Percentiles rank a stretch among this genome's conserved stretches.
These are phyloP conservation scores for Yamadazyma conglobata DNA, from an alignment of 1,139 yeast genomes.

Conservation along the genomic window DNA sequence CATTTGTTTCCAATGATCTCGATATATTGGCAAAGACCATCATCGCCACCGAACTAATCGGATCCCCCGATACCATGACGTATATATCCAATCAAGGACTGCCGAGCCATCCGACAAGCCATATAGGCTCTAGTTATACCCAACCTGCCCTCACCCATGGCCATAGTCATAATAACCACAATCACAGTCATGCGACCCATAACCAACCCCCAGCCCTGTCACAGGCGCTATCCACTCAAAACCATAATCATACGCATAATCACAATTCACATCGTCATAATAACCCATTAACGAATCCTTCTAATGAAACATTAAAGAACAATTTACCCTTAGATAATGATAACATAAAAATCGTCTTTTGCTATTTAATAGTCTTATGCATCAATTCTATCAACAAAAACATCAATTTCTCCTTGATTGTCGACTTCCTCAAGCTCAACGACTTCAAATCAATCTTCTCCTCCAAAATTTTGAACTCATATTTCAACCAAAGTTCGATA, in stretches of 20 bases:
- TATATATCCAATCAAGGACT: constrained; percentile 5
- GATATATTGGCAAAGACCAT: constrained; percentile 48
- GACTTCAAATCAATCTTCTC: constrained; percentile 13
- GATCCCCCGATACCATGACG: constrained; percentile 17
- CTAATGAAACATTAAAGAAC: too few species aligned
- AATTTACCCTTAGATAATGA: constrained; percentile 8
- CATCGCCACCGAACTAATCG: constrained; percentile 49
- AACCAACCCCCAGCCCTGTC: too few species aligned
- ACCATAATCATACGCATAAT: constrained; percentile 3
- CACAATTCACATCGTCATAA: not conserved
- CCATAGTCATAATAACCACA: too few species aligned
- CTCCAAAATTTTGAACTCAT: constrained; percentile 8
- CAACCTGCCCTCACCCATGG: too few species aligned
- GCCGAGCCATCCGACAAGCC: not conserved
- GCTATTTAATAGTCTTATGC: constrained; percentile 8
- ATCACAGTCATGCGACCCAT: too few species aligned
- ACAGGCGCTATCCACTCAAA: not conserved
- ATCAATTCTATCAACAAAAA: constrained; percentile 8
- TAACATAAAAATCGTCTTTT: constrained; percentile 10
- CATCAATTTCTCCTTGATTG: constrained; percentile 8
- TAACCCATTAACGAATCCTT: not conserved
- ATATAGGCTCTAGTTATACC: too few species aligned
- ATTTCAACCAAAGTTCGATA: not conserved
- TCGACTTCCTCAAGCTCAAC: constrained; percentile 6
- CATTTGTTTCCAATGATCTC: constrained; percentile 33